These are phyloP conservation scores for Penicillium aurantiogriseum DNA, from an alignment of 2,329 filamentous ascomycete genomes.

Conservation along the genomic window DNA sequence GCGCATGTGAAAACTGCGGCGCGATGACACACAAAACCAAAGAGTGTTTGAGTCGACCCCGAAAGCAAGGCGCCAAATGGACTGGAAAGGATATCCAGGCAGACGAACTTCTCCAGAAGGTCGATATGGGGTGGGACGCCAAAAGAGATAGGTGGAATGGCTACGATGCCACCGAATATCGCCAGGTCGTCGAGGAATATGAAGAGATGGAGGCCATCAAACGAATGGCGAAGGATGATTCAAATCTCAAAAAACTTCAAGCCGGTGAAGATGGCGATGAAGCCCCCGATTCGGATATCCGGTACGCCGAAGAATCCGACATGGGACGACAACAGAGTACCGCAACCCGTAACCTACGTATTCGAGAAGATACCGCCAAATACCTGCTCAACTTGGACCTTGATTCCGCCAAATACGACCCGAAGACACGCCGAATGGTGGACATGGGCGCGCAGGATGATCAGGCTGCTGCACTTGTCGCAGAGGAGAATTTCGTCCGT, in stretches of 20 bases:
- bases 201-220: conserved; percentile 78
- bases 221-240: conserved; percentile 51
- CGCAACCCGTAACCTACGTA: conserved; percentile 81
- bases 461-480: conserved; percentile 76
- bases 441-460: conserved; percentile 78
- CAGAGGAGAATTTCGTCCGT: conserved; percentile 88
- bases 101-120: conserved; percentile 81
- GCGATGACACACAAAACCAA: conserved; percentile 95
- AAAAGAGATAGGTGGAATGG: conserved; percentile 98
- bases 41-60: conserved; percentile 84
- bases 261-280: conserved; percentile 58
- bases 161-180: conserved; percentile 87
- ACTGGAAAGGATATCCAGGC: conserved; percentile 91
- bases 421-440: conserved; percentile 89
- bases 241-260: conserved; percentile 49
- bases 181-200: conserved; percentile 82
- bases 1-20: conserved; percentile 97
- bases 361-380: conserved; percentile 95
- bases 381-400: conserved; percentile 93
- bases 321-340: conserved; percentile 94
- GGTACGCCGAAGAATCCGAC: conserved; percentile 90
- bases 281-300: conserved; percentile 48
- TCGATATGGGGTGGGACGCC: conserved; percentile 90
- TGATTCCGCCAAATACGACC: conserved; percentile 96
- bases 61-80: conserved; percentile 87